Evolutionary conservation across 176 grass and related monocot genomes (phyloP).

Genomic region (Musa schizocarpa): DNA sequence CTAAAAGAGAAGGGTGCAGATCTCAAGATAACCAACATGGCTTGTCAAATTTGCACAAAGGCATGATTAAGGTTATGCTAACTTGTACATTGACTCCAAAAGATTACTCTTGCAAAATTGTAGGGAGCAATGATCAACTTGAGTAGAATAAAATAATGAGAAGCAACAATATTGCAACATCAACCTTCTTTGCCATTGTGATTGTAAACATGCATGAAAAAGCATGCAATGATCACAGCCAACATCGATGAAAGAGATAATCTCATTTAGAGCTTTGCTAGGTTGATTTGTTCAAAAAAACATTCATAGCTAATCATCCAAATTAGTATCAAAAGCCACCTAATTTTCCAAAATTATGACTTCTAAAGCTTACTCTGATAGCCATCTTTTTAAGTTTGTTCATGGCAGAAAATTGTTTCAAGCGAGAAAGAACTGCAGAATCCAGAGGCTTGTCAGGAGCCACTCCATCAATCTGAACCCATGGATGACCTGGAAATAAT

Average conservation of each 20-base stretch:
- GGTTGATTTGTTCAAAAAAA: neutral
- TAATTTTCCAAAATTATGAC: neutral
- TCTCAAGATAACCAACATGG: too few relatives aligned
- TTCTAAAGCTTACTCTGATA: slow-evolving; percentile 6
- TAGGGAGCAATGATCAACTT: neutral
- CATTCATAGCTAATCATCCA: neutral
- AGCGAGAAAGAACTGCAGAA: slow-evolving; percentile 13
- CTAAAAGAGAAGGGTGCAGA: too few relatives aligned
- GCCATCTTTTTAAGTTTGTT: slow-evolving; percentile 22
- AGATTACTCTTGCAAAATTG: neutral
- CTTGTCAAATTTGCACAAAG: neutral
- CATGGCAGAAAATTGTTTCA: slow-evolving; percentile 18
- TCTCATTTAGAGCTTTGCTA: neutral
- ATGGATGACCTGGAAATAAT: slow-evolving; percentile 12
- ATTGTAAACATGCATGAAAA: neutral
- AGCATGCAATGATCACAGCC: neutral
- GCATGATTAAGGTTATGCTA: neutral
- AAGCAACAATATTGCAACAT: neutral
- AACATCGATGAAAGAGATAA: neutral
- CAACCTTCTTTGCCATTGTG: too few relatives aligned
- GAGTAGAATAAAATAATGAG: too few relatives aligned
- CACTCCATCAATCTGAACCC: slow-evolving; percentile 11
- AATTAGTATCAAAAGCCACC: neutral
- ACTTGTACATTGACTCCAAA: neutral
- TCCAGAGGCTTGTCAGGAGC: slow-evolving; percentile 19